Conservation (phyloP, 148 eudicot genomes). For the Simmondsia chinensis region DNA sequence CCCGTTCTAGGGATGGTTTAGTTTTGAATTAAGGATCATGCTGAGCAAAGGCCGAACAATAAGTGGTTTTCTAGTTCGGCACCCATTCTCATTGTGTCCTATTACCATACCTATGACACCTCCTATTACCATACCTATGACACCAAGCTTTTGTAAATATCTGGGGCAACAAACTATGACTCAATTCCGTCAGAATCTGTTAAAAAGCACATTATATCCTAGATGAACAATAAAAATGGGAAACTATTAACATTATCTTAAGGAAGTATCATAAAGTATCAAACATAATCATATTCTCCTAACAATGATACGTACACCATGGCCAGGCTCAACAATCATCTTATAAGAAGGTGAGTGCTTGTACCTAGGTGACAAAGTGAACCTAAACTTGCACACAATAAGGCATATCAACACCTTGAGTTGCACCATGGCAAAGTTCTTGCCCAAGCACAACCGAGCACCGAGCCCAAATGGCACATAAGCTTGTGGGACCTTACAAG, state of each 20-base stretch:
- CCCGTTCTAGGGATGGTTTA: too few species aligned
- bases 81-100: too few species aligned
- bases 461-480: constrained; percentile 77
- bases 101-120: too few species aligned
- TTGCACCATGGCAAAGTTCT: constrained; percentile 67
- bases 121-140: too few species aligned
- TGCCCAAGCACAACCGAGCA: constrained; percentile 62
- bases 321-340: constrained; percentile 75
- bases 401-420: constrained; percentile 49
- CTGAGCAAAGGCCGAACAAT: too few species aligned
- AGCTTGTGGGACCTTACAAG: constrained; percentile 69
- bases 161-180: too few species aligned
- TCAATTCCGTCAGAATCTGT: too few species aligned
- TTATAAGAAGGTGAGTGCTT: constrained; percentile 60
- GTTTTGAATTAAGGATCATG: too few species aligned
- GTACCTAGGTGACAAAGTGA: constrained; percentile 59
- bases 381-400: constrained; percentile 43
- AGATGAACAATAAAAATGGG: background rate
- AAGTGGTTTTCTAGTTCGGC: too few species aligned
- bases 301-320: constrained; percentile 54
- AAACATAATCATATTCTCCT: constrained; percentile 33
- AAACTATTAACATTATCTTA: background rate
- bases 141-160: too few species aligned
- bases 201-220: too few species aligned
- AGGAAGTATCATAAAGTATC: too few species aligned